Evolutionary conservation across 1,139 yeast genomes (phyloP).

Genomic region (Blastobotrys apis): DNA sequence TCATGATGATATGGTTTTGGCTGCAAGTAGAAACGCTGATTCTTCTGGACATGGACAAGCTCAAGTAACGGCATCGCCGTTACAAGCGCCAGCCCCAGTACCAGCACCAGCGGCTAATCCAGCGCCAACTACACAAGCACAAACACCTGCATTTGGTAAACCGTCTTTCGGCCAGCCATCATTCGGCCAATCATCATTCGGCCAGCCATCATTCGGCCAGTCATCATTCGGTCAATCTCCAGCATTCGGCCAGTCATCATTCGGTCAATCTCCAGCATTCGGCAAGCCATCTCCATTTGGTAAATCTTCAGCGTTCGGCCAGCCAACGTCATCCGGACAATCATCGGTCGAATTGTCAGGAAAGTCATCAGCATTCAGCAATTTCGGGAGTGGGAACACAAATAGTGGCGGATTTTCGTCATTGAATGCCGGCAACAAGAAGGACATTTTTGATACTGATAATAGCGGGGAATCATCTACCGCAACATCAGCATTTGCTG

Average conservation of each 20-base stretch:
- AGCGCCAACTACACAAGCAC: background rate
- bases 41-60: too few relatives aligned
- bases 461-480: too few relatives aligned
- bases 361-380: constrained; percentile 1
- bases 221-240: constrained; percentile 13
- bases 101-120: background rate
- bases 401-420: too few relatives aligned
- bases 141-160: background rate
- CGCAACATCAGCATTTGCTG: constrained; percentile 1
- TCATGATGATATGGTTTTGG: constrained; percentile 6
- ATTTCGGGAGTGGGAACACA: too few relatives aligned
- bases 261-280: constrained; percentile 11
- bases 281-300: constrained; percentile 11
- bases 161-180: constrained; percentile 11
- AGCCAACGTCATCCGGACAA: constrained; percentile 6
- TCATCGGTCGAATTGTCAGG: constrained; percentile 14
- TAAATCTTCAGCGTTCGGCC: constrained; percentile 13
- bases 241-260: constrained; percentile 14
- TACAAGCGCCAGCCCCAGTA: background rate
- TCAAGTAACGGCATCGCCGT: too few relatives aligned
- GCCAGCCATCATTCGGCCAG: constrained; percentile 4
- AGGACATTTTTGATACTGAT: too few relatives aligned
- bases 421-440: too few relatives aligned
- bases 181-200: constrained; percentile 9
- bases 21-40: background rate